Base-by-base conservation (phyloP, 1,284 basidiomycete genomes). In the Inonotus hispidus region DNA sequence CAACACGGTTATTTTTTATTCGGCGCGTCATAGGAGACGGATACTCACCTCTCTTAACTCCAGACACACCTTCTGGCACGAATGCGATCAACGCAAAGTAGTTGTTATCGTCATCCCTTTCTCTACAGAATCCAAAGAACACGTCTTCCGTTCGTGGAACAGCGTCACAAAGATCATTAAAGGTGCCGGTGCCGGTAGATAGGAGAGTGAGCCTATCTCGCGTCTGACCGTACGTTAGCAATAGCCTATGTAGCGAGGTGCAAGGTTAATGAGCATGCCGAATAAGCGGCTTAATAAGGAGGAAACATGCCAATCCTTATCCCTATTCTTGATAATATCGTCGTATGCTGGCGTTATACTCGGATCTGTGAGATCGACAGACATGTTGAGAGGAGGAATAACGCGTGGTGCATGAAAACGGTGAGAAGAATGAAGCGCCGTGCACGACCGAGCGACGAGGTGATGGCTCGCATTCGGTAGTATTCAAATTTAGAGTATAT, bases 91-190 rank as follows among this genome's bases (percentile, higher is more conserved):
- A 41, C 53, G 65, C 59, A 32, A 58, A 64, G 35, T 64, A 55
- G 47, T 54, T 58, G 25, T 53, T 59, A 11, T 61, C 61, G n/a
- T 61, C 56, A 16, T 61, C 63, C 23, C 56, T 62, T 57, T 68
- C 67, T 32, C 66, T 63, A 57, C 63, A 65, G 49, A 68, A 64
- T 3, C 64, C 67, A 57, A 66, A 68, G 53, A 50, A 66, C 7
- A 68, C 60, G 29, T 66, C 62, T 25, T 64, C 63, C 13, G 60
- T 46, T 19, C 58, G 53, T 2, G 63, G 54, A 35, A 68, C 46
- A 32, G 49, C 43, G 23, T 56, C 16, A 19, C 64, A 60, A 37
- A 68, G 39, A 53, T 60, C 64, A 25, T 66, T 58, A 32, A 66
- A 55, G 29, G 61, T 63, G n/a, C 67, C 67, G 13, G 13, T 45